Base-by-base conservation (phyloP, 1,284 basidiomycete species). In the Pascua guehoae region DNA sequence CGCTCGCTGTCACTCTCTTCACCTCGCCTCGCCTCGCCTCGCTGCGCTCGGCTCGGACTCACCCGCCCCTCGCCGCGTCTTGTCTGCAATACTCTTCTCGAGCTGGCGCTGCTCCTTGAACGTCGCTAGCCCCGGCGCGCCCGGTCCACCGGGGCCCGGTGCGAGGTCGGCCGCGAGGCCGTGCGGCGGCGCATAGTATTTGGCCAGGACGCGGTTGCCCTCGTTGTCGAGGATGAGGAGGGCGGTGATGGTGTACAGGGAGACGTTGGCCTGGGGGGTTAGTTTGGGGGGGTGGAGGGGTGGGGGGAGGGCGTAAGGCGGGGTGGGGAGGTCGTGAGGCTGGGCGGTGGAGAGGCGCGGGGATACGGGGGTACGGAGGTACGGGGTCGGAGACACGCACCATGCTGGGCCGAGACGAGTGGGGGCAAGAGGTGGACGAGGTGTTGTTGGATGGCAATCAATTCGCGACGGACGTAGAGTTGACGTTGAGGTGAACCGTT, bases 81-180 rank as follows among this genome's bases (percentile, higher is more conserved):
- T 99, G 69, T 91, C 88, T 83, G 86, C 96, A 44, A 98, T 81
- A 2, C 88, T 89, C 81, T 95, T 95, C 81, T 98, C 96, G 71
- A 98, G 97, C 36, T 87, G 85, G 50, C 89, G 87, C 77, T 97
- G 95, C 72, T 99, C 95, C 78, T 98, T 97, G 66, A 91, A 71
- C 14, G 86, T 86, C 16, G 81, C 58, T 57, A 78, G 61, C 4
- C 75, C 75, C 10, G 65, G 60, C 64, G 68, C 69, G 8, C 73
- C 73, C 2, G 72, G 72, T 43, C 70, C 75, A 12, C 73, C 71
- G 10, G 67, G 49, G 16, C 71, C 71, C 10, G 67, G 70, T 39
- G 70, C 71, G 47, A 74, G 62, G 46, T 84, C 80, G 1, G 84
- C 81, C 1, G 67, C 63, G n/a, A 69, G 47, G 68, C 90, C 75